Evolutionary conservation across 2,329 filamentous ascomycete species (phyloP).

Genomic region (Diaporthe amygdali): DNA sequence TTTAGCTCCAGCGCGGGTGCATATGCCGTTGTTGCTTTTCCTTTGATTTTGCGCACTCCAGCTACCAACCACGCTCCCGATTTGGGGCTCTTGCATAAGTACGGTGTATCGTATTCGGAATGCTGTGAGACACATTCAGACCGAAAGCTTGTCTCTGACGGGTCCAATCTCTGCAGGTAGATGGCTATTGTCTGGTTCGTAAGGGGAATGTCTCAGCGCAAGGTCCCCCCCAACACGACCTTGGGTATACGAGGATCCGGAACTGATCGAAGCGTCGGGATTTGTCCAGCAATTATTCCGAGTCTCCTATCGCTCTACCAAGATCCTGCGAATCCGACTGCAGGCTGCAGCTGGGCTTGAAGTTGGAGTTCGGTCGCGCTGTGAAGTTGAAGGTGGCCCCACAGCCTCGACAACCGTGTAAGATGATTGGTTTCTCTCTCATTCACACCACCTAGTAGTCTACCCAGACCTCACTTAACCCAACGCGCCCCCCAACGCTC

Average conservation of each 20-base stretch:
- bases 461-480: background rate
- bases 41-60: background rate
- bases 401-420: constrained; percentile 11
- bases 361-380: background rate
- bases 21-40: background rate
- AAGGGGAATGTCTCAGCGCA: constrained; percentile 8
- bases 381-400: background rate
- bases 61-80: background rate
- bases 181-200: constrained; percentile 8
- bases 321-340: background rate
- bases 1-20: background rate
- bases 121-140: background rate
- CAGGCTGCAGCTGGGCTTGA: background rate
- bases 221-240: constrained; percentile 1
- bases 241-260: background rate
- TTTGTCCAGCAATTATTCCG: background rate
- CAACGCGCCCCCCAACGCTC: background rate
- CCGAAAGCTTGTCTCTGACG: constrained; percentile 7
- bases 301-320: background rate
- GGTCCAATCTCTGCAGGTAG: constrained; percentile 13
- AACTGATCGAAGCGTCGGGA: background rate
- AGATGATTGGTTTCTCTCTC: constrained; percentile 4
- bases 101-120: constrained; percentile 10
- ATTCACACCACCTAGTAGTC: background rate
- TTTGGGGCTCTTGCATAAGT: background rate